Evolutionary conservation across 768 basidiomycete genomes (phyloP).

Genomic region (Leccinum boreale): DNA sequence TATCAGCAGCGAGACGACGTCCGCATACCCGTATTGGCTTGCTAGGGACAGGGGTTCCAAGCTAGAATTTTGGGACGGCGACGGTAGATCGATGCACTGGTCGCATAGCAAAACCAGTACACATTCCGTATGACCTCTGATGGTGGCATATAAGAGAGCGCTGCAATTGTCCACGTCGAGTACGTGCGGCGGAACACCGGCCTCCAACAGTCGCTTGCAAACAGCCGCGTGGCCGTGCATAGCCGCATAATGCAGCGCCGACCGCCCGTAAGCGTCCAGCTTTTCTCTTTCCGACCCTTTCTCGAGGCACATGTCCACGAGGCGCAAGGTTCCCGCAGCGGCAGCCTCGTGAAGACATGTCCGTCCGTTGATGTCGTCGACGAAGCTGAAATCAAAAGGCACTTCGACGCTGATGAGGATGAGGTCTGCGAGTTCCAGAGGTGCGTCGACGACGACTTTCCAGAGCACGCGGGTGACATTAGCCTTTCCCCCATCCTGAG

Average conservation of each 20-base stretch:
- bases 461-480: slow-evolving; percentile 92
- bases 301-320: slow-evolving; percentile 78
- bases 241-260: slow-evolving; percentile 92
- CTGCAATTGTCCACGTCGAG: slow-evolving; percentile 93
- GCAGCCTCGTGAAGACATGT: slow-evolving; percentile 93
- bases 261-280: slow-evolving; percentile 87
- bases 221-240: slow-evolving; percentile 85
- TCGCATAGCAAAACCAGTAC: slow-evolving; percentile 78
- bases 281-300: slow-evolving; percentile 68
- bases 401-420: slow-evolving; percentile 63
- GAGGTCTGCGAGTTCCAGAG: slow-evolving; percentile 65
- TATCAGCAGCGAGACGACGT: slow-evolving; percentile 76
- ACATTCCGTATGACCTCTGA: slow-evolving; percentile 79
- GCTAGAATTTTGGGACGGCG: slow-evolving; percentile 57
- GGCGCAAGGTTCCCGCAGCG: slow-evolving; percentile 72
- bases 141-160: slow-evolving; percentile 90
- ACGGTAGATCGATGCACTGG: slow-evolving; percentile 62
- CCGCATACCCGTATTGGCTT: slow-evolving; percentile 83
- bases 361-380: slow-evolving; percentile 96
- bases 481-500: slow-evolving; percentile 55
- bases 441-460: slow-evolving; percentile 85
- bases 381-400: slow-evolving; percentile 85
- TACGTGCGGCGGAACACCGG: slow-evolving; percentile 59
- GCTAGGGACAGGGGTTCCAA: slow-evolving; percentile 88
- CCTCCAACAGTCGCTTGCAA: slow-evolving; percentile 72